phyloP scores from a whole-genome alignment of 441 rosid species.

The Cnidoscolus chayamansa region DNA sequence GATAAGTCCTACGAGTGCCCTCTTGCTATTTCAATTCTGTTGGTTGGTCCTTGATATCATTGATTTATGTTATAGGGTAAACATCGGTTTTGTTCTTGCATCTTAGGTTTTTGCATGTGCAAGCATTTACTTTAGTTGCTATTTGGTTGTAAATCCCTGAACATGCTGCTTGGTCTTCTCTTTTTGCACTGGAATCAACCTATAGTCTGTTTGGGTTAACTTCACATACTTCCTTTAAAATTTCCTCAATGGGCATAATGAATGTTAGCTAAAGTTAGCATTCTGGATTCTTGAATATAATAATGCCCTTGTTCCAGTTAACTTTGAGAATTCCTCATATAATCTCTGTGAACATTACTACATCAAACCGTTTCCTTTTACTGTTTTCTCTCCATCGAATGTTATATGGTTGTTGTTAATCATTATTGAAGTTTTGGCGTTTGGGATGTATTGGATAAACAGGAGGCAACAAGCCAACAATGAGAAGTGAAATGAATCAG shows the following conservation, averaged over 20 bases:
- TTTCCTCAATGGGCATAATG: neutral
- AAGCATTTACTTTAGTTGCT: neutral
- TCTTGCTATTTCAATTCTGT: slow-evolving; percentile 7
- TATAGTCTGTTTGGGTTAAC: neutral
- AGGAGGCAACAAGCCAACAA: neutral
- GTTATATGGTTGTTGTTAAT: neutral
- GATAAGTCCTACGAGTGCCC: neutral
- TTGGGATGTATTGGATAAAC: neutral
- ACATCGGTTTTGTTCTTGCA: neutral
- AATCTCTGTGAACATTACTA: neutral
- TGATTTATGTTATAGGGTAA: neutral
- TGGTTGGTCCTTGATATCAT: neutral
- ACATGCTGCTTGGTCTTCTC: slow-evolving; percentile 4
- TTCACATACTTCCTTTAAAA: neutral
- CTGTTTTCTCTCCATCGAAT: neutral
- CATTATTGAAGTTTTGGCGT: neutral
- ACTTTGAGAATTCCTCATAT: neutral
- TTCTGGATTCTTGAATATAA: neutral
- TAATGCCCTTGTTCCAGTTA: neutral
- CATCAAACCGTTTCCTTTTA: neutral
- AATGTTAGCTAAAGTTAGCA: neutral
- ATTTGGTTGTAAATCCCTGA: neutral
- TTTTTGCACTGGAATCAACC: neutral
- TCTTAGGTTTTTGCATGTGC: neutral
- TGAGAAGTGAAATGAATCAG: neutral